Base-by-base conservation (phyloP, 2,329 filamentous ascomycete genomes). In the Verticillium nubilum region DNA sequence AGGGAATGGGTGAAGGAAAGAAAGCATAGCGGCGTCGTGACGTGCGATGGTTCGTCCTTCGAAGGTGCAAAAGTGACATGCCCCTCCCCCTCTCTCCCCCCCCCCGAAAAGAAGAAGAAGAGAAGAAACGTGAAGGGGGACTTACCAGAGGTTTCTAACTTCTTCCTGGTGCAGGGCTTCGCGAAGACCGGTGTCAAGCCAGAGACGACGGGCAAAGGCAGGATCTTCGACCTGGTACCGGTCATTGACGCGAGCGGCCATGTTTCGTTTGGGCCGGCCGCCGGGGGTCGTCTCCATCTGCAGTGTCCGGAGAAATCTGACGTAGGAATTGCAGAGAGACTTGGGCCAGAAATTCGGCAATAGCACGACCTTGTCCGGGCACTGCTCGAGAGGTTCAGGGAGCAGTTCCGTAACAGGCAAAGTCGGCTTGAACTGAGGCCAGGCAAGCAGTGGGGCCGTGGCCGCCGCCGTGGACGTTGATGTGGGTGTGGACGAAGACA, bases 161-260 rank as follows among this genome's bases (percentile, higher is more conserved):
- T 67, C 77, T 59, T 68, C 74, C 57, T 68, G 73, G 62, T 66
- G 81, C 66, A 85, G 62, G 1, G 88, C 78, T 52, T 89, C 84
- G 66, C 82, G 86, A 64, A 98, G 73, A 0, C 88, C 89, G 1
- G 92, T 97, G 62, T 85, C 81, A 52, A 81, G 80, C 92, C 93
- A 98, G 15, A 97, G 73, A 58, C 82, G 78, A 67, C 86, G 80
- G 0, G 93, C 90, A 72, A 97, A 96, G 0, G 64, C 73, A 28
- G 84, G 74, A 74, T 97, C 93, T 28, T 92, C 78, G 23, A 96
- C 78, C 74, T 96, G 91, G 67, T 89, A 96, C 12, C 94, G 86
- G 71, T 97, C 94, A 71, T 97, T 97, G 54, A 97, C 90, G 35
- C 94, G 83, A 7, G 91, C 82, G 1, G 92, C 92, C 59, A 95